These are phyloP conservation scores for Fusarium floridanum DNA, from an alignment of 2,329 filamentous ascomycete species.

Conservation along the genomic window DNA sequence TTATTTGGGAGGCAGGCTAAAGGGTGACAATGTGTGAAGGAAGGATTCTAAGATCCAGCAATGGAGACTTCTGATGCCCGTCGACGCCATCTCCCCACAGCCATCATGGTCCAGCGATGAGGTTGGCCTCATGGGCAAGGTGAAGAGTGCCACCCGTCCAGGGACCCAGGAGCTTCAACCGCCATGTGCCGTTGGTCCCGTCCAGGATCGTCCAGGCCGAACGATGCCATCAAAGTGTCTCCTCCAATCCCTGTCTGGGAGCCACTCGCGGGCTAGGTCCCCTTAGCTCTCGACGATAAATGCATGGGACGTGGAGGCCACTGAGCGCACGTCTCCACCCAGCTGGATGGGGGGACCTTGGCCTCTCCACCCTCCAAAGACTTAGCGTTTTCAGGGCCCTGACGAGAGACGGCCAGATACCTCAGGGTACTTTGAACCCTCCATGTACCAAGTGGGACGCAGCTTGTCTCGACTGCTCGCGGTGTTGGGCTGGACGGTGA, in stretches of 20 bases:
- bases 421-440: conserved; percentile 40
- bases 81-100: conserved; percentile 47
- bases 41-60: conserved; percentile 44
- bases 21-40: conserved; percentile 42
- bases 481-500: conserved; percentile 33
- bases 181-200: conserved; percentile 43
- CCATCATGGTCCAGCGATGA: conserved; percentile 39
- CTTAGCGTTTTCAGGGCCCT: conserved; percentile 43
- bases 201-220: conserved; percentile 35
- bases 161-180: conserved; percentile 26
- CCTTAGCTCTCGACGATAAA: conserved; percentile 37
- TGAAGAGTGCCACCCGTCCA: conserved; percentile 24
- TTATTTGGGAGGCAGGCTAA: conserved; percentile 47
- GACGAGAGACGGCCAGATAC: conserved; percentile 35
- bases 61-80: conserved; percentile 36
- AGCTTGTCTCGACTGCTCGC: conserved; percentile 31
- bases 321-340: conserved; percentile 42
- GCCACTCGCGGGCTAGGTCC: conserved; percentile 26
- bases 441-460: conserved; percentile 37
- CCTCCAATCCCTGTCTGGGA: conserved; percentile 31
- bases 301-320: conserved; percentile 38
- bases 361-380: conserved; percentile 37
- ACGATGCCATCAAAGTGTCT: conserved; percentile 33
- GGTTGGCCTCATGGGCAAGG: conserved; percentile 41
- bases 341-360: conserved; percentile 35